Evolutionary conservation across 495 filamentous ascomycete genomes (phyloP).

Genomic region (Friedmanniomyces endolithicus): DNA sequence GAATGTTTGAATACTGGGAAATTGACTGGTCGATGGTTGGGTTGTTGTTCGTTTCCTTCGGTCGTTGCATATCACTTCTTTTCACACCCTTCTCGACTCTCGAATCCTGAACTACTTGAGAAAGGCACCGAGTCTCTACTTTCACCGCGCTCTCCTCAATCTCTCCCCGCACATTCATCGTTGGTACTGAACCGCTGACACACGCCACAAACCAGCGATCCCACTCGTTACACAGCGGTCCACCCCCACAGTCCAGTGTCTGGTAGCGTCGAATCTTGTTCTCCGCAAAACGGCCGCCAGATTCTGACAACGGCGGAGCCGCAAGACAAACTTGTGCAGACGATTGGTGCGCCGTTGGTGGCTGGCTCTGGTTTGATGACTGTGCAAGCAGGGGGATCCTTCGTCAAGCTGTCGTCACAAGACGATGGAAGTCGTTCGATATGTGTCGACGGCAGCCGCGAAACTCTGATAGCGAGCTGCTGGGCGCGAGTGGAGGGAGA

Average conservation of each 20-base stretch:
- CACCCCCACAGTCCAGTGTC: background rate
- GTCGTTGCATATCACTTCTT: no score
- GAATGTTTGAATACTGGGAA: background rate
- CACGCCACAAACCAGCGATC: background rate
- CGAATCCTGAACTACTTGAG: background rate
- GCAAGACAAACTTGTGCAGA: background rate
- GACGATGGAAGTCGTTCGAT: background rate
- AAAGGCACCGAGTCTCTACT: background rate
- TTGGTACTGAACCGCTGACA: background rate
- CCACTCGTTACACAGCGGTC: background rate
- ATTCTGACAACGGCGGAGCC: background rate
- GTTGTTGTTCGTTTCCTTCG: background rate
- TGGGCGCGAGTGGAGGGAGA: background rate
- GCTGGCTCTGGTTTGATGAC: background rate
- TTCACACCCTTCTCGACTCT: no score
- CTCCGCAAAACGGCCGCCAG: background rate
- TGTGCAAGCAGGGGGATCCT: background rate
- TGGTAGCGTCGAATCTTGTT: background rate
- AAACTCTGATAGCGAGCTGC: background rate
- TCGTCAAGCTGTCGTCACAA: background rate
- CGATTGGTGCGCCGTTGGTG: background rate
- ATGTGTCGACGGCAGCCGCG: background rate
- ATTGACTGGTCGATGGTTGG: background rate
- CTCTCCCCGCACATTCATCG: background rate
- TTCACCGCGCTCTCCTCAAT: background rate